A percentile compares a stretch with the other conserved stretches of the same genome.
These are phyloP conservation scores for Gossypium thurberi DNA, from an alignment of 345 rosid species.

Conservation along the genomic window DNA sequence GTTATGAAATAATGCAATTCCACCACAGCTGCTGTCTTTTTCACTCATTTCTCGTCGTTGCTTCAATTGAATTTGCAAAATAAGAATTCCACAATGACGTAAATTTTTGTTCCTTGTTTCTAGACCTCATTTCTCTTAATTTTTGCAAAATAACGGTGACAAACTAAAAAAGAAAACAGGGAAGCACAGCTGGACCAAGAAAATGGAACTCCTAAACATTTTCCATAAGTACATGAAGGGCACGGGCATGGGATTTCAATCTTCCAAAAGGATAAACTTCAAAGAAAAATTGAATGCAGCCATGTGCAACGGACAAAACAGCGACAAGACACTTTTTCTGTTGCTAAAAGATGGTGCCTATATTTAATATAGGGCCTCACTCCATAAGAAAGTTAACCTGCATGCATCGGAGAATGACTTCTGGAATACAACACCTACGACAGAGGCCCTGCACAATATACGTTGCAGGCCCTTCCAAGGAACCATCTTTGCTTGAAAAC, in stretches of 20 bases:
- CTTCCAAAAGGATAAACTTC: not conserved
- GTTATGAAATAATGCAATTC: slow-evolving; percentile 6
- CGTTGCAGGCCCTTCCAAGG: slow-evolving; percentile 69
- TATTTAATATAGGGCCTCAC: not conserved
- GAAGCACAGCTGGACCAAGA: not conserved
- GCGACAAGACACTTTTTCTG: not conserved
- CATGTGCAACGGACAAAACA: not conserved
- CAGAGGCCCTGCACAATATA: slow-evolving; percentile 79
- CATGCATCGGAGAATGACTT: slow-evolving; percentile 76
- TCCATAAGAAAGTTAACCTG: slow-evolving; percentile 42
- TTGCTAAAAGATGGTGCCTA: not conserved
- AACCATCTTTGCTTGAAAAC: slow-evolving; percentile 70
- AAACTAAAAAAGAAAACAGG: not conserved
- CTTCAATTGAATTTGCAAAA: not conserved
- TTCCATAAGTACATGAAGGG: not conserved
- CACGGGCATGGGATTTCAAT: not conserved
- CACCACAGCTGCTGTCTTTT: not conserved
- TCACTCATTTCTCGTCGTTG: not conserved
- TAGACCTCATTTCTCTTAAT: not conserved
- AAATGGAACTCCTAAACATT: slow-evolving; percentile 1
- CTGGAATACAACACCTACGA: slow-evolving; percentile 92
- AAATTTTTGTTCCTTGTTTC: no score
- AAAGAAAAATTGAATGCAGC: not conserved
- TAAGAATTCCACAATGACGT: not conserved
- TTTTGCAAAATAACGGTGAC: not conserved